Evolutionary conservation across 2,329 filamentous ascomycete genomes (phyloP).

Genomic region (Aspergillus puulaauensis): DNA sequence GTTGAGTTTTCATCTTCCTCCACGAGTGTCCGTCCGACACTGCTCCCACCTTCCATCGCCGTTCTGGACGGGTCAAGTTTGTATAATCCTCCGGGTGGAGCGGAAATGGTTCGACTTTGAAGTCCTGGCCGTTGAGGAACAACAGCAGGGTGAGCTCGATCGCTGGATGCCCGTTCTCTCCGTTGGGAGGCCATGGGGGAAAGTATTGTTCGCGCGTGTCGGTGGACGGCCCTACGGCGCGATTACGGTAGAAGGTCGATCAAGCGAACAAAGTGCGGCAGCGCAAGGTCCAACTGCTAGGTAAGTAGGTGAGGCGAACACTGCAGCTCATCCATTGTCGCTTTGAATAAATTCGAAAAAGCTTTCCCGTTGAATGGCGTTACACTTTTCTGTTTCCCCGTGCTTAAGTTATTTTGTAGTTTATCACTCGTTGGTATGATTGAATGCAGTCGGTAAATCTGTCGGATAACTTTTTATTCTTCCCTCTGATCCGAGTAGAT

Average conservation of each 20-base stretch:
- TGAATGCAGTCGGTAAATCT: background rate
- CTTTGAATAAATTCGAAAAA: constrained; percentile 13
- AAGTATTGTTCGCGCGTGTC: constrained; percentile 11
- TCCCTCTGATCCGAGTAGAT: constrained; percentile 2
- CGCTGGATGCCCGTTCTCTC: constrained; percentile 34
- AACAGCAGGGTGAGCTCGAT: constrained; percentile 27
- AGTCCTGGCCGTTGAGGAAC: constrained; percentile 32
- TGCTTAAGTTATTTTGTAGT: constrained; percentile 11
- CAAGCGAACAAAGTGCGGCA: constrained; percentile 21
- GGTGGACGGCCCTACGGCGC: constrained; percentile 13
- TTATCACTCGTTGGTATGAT: background rate
- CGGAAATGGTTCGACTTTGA: constrained; percentile 35
- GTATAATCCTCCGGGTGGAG: constrained; percentile 31
- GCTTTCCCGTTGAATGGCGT: background rate
- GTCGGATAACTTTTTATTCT: background rate
- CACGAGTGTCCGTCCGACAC: constrained; percentile 23
- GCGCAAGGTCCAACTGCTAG: constrained; percentile 28
- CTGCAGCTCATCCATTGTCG: constrained; percentile 36
- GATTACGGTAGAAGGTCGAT: constrained; percentile 12
- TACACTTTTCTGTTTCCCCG: background rate
- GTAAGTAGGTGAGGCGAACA: constrained; percentile 26
- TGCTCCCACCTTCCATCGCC: constrained; percentile 19
- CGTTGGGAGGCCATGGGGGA: constrained; percentile 29
- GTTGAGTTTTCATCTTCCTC: constrained; percentile 31
- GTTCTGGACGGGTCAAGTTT: constrained; percentile 25